Conservation (phyloP, 1,139 yeast species). For the Geotrichum citri-aurantii region DNA sequence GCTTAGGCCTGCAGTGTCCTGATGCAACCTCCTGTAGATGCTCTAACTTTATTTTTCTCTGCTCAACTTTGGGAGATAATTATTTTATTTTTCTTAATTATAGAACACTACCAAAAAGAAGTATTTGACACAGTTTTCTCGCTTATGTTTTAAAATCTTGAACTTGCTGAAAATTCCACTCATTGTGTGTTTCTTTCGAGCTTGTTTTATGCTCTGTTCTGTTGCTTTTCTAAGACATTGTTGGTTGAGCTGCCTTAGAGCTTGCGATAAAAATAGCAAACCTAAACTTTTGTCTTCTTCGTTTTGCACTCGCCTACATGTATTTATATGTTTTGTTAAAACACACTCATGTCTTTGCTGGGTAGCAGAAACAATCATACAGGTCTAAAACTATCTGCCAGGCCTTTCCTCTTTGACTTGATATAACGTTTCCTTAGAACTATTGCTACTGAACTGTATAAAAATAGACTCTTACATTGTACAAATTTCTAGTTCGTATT, state of each 20-base stretch:
- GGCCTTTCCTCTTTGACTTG: neutral
- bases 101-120: neutral
- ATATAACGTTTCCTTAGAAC: neutral
- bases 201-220: neutral
- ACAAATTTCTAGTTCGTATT: neutral
- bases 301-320: neutral
- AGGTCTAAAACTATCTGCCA: neutral
- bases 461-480: neutral
- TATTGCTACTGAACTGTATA: neutral
- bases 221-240: neutral
- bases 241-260: neutral
- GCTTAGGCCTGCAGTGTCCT: too few species aligned
- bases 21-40: too few species aligned
- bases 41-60: neutral
- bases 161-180: neutral
- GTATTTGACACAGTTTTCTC: neutral
- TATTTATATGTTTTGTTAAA: neutral
- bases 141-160: neutral
- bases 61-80: neutral
- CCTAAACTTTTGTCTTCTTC: neutral
- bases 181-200: neutral
- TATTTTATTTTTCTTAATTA: neutral
- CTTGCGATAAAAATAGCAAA: neutral
- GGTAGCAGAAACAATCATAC: neutral
- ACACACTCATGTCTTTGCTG: neutral